Evolutionary conservation across 1,284 basidiomycete genomes (phyloP), one percentile per base, ranked within the genome.

Genomic region (Sanguinoderma infundibulare): DNA sequence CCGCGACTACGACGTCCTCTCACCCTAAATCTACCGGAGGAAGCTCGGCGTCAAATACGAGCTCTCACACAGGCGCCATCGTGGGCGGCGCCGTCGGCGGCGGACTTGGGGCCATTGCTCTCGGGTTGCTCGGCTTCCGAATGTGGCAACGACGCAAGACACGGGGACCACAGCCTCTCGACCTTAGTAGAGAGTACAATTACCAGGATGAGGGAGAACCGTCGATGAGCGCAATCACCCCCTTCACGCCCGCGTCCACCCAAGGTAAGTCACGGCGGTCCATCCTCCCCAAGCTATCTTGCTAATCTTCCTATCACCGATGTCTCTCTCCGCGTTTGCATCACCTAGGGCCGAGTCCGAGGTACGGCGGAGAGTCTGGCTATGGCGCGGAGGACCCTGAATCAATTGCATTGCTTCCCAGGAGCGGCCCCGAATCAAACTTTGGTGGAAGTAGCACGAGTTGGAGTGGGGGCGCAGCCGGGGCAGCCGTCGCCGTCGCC

Each of bases 41-140:
- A 12, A 55, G 26, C 53, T 28, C 54, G 9, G 24, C 28, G 6
- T n/a, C 59, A 20, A 20, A 30, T 24, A 26, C 50, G 8, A 20
- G 32, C 30, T 36, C 58, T 7, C n/a, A 57, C 36, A 42, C 55
- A 6, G 60, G 50, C 8, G 59, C 55, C 1, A 59, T 68, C 28
- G 40, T 60, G 3, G 65, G 65, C 5, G 67, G 63, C 3, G 61
- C 52, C 5, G 58, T 66, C 3, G 67, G 63, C 2, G 67, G 64
- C 4, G 54, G 52, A 1, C 24, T 61, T 0, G 60, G 49, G 4
- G 58, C 44, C 3, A 1, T 62, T 8, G 51, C 38, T 14, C 17
- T 65, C 22, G 53, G 30, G 5, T 38, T 42, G 9, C 38, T 64
- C 36, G 57, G 22, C 1, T 59, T 64, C 20, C 54, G 57, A 47